Base-by-base conservation (phyloP, 2,329 filamentous ascomycete species). In the Colletotrichum godetiae region DNA sequence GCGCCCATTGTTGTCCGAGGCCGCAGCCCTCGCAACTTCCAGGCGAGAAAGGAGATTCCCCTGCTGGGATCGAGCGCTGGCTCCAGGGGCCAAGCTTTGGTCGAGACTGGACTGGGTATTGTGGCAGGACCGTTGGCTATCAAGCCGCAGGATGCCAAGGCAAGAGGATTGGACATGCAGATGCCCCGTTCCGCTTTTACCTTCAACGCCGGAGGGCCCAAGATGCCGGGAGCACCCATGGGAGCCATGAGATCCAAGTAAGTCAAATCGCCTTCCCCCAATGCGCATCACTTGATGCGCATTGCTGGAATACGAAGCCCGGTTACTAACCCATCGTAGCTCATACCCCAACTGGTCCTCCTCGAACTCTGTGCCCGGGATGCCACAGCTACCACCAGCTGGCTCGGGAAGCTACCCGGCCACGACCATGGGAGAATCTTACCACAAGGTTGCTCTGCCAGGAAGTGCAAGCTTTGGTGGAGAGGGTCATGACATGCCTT, bases 1-100 rank as follows among this genome's bases (percentile, higher is more conserved):
- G 93, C 95, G 1, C 94, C 96, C 2, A 96, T 98, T 77, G 97
- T 98, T 67, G 96, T 98, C 35, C 93, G 96, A 74, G 96, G 96
- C 46, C 91, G 96, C 78, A 98, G 95, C 82, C 96, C 96, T 4
- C 90, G 96, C 49, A 98, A 98, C 82, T 98, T 98, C 82, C 95
- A 97, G 82, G 93, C 95, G 11, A 90, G 96, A 65, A 98, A 98
- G 82, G 96, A 98, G 81, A 93, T 98, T 74, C 95, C 96, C 2
- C 88, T 98, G 59, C 89, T 95, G 67, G 94, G 94, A 22, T 91
- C 89, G 19, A 94, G 93, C 76, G 92, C 92, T 27, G 92, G 92
- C 31, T 94, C 94, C 33, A 89, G 93, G n/a, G 91, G 95, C 53
- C 95, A 97, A 80, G 92, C 91, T 46, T 84, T 92, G 59, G 89